Conservation (phyloP, 169 alveolate species). For the Cryptosporidium xiaoi region DNA sequence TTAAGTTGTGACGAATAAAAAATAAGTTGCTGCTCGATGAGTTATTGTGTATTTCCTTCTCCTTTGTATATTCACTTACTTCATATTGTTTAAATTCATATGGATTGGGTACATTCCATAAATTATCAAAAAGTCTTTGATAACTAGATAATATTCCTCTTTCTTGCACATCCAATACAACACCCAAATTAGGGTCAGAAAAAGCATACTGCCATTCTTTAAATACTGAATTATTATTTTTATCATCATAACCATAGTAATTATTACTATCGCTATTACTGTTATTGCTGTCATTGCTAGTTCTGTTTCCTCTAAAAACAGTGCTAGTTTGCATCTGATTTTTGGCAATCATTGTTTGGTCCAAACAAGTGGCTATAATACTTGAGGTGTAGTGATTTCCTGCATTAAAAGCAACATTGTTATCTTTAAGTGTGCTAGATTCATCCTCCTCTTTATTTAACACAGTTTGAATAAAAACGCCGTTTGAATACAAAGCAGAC, state of each 20-base stretch:
- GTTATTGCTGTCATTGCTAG: too few species aligned
- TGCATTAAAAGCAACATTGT: neutral
- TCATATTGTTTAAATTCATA: neutral
- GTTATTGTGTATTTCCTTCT: neutral
- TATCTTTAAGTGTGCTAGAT: neutral
- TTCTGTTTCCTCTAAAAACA: too few species aligned
- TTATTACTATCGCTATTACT: too few species aligned
- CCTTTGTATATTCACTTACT: too few species aligned
- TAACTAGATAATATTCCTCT: slow-evolving; percentile 7
- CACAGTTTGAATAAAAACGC: slow-evolving; percentile 41
- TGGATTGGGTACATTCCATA: slow-evolving; percentile 73
- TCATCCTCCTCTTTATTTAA: neutral
- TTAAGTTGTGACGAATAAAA: slow-evolving; percentile 34
- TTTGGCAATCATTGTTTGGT: slow-evolving; percentile 46
- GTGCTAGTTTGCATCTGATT: neutral
- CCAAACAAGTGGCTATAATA: slow-evolving; percentile 44
- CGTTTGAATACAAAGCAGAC: slow-evolving; percentile 29
- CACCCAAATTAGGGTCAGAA: slow-evolving; percentile 38
- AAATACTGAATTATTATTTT: neutral
- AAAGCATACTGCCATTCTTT: slow-evolving; percentile 66
- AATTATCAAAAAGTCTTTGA: slow-evolving; percentile 55
- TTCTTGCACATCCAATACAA: slow-evolving; percentile 29
- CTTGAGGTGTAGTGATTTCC: slow-evolving; percentile 2
- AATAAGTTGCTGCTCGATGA: neutral
- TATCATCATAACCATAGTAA: neutral